These are phyloP conservation scores for Rhizoclosmatium sp. DNA, from an alignment of 192 early-diverging fungal species.

Conservation along the genomic window DNA sequence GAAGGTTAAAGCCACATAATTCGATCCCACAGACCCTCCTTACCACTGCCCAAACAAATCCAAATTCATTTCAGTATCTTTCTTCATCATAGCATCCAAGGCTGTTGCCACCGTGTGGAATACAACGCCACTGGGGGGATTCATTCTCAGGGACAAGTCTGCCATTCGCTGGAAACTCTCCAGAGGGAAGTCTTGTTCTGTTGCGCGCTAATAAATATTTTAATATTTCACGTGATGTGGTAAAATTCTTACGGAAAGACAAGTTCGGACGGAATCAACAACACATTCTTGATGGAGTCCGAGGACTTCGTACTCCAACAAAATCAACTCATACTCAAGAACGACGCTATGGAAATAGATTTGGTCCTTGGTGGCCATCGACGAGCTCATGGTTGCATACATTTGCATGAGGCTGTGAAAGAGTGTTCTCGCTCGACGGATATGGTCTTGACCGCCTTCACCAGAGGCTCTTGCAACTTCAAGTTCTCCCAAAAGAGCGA, in stretches of 20 bases:
- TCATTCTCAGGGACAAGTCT: conserved; percentile 21
- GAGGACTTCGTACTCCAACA: conserved; percentile 23
- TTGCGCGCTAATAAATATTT: background rate
- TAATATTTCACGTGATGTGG: background rate
- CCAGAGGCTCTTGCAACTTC: conserved; percentile 18
- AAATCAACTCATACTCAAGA: conserved; percentile 29
- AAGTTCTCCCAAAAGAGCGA: conserved; percentile 22
- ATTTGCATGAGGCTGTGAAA: background rate
- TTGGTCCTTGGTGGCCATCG: conserved; percentile 10
- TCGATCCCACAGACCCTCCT: background rate
- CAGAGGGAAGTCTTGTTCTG: conserved; percentile 20
- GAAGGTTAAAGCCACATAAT: background rate
- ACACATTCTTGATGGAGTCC: background rate
- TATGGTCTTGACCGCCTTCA: conserved; percentile 15
- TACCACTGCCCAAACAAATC: conserved; percentile 27
- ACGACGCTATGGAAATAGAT: conserved; percentile 14
- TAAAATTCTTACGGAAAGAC: background rate
- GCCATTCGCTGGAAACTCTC: conserved; percentile 34
- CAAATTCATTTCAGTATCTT: conserved; percentile 13
- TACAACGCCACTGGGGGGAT: conserved; percentile 27
- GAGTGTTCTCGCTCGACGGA: conserved; percentile 1
- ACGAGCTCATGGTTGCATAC: background rate
- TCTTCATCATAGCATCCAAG: conserved; percentile 36
- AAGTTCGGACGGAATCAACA: conserved; percentile 8
- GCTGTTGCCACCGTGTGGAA: conserved; percentile 24